phyloP scores from a whole-genome alignment of 2,329 filamentous ascomycete species.

The Phaeophleospora eucalypticola region DNA sequence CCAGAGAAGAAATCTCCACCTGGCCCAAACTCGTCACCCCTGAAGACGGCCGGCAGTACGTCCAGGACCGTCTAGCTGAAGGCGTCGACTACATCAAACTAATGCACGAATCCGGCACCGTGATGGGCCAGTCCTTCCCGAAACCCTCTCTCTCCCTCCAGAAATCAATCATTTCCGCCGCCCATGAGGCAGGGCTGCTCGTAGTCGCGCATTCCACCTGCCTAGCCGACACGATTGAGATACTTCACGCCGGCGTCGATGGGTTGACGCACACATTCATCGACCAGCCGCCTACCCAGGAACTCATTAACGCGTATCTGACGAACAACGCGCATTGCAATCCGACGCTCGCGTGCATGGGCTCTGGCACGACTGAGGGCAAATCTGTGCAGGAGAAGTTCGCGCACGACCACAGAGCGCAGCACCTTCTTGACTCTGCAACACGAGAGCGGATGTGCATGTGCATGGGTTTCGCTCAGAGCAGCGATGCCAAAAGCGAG shows the following conservation, averaged over 20 bases:
- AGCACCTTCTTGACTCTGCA: conserved; percentile 33
- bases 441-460: conserved; percentile 35
- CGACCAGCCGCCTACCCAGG: conserved; percentile 37
- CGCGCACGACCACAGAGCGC: conserved; percentile 38
- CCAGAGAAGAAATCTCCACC: conserved; percentile 37
- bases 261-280: conserved; percentile 44
- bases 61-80: conserved; percentile 39
- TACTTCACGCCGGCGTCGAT: conserved; percentile 40
- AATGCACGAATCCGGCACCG: conserved; percentile 47
- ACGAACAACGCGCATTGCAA: conserved; percentile 42
- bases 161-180: conserved; percentile 40
- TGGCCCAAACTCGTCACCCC: conserved; percentile 46
- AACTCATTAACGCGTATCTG: conserved; percentile 41
- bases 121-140: conserved; percentile 36
- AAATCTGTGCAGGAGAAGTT: conserved; percentile 37
- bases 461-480: conserved; percentile 39
- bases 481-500: conserved; percentile 31
- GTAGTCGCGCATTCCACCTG: conserved; percentile 41
- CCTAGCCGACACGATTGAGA: conserved; percentile 40
- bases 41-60: conserved; percentile 41
- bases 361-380: conserved; percentile 40
- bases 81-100: conserved; percentile 50
- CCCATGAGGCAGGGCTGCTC: conserved; percentile 35
- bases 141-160: conserved; percentile 45
- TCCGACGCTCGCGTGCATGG: conserved; percentile 40